A percentile compares a stretch with the other conserved stretches of the same genome.
These are phyloP conservation scores for Solanum pinnatisectum DNA, from an alignment of 257 asterid species.

Conservation along the genomic window DNA sequence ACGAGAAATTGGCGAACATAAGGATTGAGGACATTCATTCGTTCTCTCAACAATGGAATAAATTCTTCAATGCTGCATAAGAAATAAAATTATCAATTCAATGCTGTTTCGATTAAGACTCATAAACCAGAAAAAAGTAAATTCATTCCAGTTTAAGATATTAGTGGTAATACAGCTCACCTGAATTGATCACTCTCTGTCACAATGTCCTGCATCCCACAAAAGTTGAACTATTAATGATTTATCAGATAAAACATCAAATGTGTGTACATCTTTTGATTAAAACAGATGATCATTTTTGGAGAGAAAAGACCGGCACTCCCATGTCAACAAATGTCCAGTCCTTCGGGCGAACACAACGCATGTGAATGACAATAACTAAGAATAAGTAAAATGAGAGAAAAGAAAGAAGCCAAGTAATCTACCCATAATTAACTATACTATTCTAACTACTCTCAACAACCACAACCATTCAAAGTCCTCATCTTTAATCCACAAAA, in stretches of 20 bases:
- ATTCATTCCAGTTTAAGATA: not conserved
- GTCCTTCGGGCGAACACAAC: not conserved
- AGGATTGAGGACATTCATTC: slow-evolving; percentile 96
- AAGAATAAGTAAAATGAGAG: not conserved
- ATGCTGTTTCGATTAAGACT: not conserved
- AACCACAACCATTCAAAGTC: not conserved
- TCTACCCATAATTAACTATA: not conserved
- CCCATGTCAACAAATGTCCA: not conserved
- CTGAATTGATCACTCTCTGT: slow-evolving; percentile 99
- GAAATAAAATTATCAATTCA: not conserved
- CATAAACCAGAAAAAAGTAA: not conserved
- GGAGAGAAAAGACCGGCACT: not conserved
- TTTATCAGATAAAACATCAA: not conserved
- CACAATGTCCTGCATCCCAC: slow-evolving; percentile 79
- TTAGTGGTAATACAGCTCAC: slow-evolving; percentile 19
- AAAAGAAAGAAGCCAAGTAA: not conserved
- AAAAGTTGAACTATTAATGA: slow-evolving; percentile 2
- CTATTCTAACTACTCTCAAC: not conserved
- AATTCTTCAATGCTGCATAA: slow-evolving; percentile 89
- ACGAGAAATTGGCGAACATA: slow-evolving; percentile 98
- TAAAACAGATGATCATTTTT: not conserved
- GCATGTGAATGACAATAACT: not conserved
- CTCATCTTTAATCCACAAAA: not conserved
- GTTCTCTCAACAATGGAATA: slow-evolving; percentile 89
- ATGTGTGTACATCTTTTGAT: not conserved